Evolutionary conservation across 2,329 filamentous ascomycete genomes (phyloP), one percentile per base, ranked within the genome.

Genomic region (Didymella keratinophila): DNA sequence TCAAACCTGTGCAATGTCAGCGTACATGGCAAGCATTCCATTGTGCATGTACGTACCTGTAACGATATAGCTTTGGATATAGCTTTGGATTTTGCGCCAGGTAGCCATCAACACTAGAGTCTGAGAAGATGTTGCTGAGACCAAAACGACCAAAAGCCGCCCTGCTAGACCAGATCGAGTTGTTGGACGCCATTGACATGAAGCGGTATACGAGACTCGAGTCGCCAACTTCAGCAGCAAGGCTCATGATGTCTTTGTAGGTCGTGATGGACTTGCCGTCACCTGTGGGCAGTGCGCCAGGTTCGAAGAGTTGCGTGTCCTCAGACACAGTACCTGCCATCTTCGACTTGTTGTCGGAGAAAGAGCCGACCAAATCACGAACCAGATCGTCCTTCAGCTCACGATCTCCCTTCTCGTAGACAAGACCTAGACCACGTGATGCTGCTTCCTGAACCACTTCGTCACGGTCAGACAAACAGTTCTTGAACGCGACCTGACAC

Each of bases 131-230:
- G 65, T 86, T 95, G 75, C 93, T 96, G 48, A 99, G 84, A 0
- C 95, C 95, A 66, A 98, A 97, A 11, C 93, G 86, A 2, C 95
- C 95, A 77, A 99, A 98, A 0, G 95, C 95, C 1, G 95, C 96
- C 49, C 95, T 87, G n/a, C 93, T 96, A 1, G 93, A 94, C 95
- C 95, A 99, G 16, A 96, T 96, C 0, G 93, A 93, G 46, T 96
- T 96, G 71, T 97, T 97, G 1, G 93, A 92, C 2, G 95, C 95
- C 66, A 99, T 84, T 0, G 93, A 94, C 95, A 99, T 99, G 79
- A 99, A 98, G 61, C 93, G 92, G 80, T 99, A 99, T 1, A 98
- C 91, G n/a, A 99, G 82, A 67, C 91, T 93, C 58, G 95, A 94
- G 70, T 99, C 94, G 11, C 95, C 95, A 32, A 97, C 93, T 78